These are phyloP conservation scores for Lodderomyces jiufengensis DNA, from an alignment of 1,139 yeast genomes.

Conservation along the genomic window DNA sequence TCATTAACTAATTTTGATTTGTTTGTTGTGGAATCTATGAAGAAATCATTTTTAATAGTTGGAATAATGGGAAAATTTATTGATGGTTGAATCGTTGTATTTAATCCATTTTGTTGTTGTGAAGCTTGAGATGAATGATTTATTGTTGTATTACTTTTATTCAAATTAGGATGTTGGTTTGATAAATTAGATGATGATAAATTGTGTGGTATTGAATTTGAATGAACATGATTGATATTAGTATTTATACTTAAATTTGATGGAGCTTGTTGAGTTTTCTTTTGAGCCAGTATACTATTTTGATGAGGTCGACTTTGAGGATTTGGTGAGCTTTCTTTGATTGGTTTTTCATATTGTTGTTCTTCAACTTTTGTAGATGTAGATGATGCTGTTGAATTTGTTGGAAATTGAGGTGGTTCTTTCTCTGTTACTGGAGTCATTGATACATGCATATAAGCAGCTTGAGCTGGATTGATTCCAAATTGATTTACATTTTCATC, in stretches of 20 bases:
- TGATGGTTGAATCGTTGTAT: not conserved
- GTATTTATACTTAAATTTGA: not conserved
- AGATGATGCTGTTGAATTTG: too few species aligned
- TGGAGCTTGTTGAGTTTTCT: conserved; percentile 7
- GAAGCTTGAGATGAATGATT: not conserved
- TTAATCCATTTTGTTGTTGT: not conserved
- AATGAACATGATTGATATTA: not conserved
- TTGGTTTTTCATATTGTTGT: conserved; percentile 7
- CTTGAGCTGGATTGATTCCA: conserved; percentile 56
- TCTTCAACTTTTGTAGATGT: conserved; percentile 12
- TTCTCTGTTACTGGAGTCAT: conserved; percentile 80
- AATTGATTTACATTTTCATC: conserved; percentile 55
- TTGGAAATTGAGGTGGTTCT: conserved; percentile 20
- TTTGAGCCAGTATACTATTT: conserved; percentile 14
- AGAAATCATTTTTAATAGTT: conserved; percentile 34
- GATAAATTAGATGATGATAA: not conserved
- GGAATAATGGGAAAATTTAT: conserved; percentile 37
- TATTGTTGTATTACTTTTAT: not conserved
- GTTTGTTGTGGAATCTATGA: conserved; percentile 34
- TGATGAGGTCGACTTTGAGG: conserved; percentile 11
- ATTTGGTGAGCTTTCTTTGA: conserved; percentile 1
- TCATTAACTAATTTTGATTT: conserved; percentile 35
- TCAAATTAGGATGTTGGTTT: not conserved
- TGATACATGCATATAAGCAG: conserved; percentile 50
- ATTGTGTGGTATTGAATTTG: not conserved